A percentile compares a stretch with the other conserved stretches of the same genome.
Conservation (phyloP, 305 asterid species). For the Euphrasia arctica region DNA sequence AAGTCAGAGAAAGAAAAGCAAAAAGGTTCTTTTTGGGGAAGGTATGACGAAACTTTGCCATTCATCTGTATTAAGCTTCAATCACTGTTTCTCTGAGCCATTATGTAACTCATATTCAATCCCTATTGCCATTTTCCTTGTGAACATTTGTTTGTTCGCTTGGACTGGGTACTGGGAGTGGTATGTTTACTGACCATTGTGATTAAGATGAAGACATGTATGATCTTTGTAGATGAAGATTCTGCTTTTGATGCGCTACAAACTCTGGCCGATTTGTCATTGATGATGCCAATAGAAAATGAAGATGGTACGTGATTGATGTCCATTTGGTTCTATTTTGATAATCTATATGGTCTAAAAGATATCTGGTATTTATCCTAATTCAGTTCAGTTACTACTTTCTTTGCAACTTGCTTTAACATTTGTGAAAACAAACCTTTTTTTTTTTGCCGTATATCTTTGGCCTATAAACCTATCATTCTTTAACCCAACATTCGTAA, state of each 20-base stretch:
- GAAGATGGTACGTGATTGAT: slow-evolving; percentile 56
- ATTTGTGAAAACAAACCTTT: slow-evolving; percentile 1
- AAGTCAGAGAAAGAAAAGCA: slow-evolving; percentile 67
- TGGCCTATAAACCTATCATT: slow-evolving; percentile 13
- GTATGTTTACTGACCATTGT: slow-evolving; percentile 21
- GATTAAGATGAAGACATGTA: slow-evolving; percentile 20
- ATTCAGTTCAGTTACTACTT: slow-evolving; percentile 20
- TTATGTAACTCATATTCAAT: slow-evolving; percentile 2
- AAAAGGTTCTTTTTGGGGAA: slow-evolving; percentile 65
- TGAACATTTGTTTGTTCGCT: slow-evolving; percentile 8
- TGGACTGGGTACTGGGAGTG: neutral
- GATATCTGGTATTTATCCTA: slow-evolving; percentile 6
- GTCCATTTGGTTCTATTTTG: slow-evolving; percentile 21
- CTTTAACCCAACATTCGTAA: no score
- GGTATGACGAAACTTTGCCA: slow-evolving; percentile 42
- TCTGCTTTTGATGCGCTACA: slow-evolving; percentile 73
- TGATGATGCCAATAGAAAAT: slow-evolving; percentile 69
- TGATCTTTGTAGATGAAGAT: slow-evolving; percentile 62
- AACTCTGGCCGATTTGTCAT: slow-evolving; percentile 79
- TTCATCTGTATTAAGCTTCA: slow-evolving; percentile 20
- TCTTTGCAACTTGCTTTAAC: slow-evolving; percentile 24
- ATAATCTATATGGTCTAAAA: slow-evolving; percentile 1
- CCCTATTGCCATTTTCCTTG: neutral
- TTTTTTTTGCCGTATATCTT: neutral
- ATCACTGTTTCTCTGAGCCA: slow-evolving; percentile 15